Evolutionary conservation across 148 eudicot species (phyloP), one percentile per base, ranked within the genome.

Genomic region (Silene uniflora): DNA sequence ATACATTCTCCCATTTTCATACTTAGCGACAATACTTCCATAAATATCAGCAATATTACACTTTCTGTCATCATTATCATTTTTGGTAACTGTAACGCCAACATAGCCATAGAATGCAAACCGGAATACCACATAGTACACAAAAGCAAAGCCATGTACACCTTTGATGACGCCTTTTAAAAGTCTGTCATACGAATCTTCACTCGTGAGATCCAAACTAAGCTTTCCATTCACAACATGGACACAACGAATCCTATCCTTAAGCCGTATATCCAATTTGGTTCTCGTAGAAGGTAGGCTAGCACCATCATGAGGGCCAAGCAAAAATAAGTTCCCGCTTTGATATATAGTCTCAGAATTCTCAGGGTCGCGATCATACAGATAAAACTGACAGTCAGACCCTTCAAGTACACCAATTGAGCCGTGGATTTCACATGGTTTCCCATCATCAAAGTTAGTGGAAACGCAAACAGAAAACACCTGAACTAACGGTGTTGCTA

Each of bases 171-270:
- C 46, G 12, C 42, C 22, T 25, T 23, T 74, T 13, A 46, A 7
- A 10, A 74, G 77, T 44, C 18, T 74, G 61, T 74, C 77, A 74
- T 22, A 74, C 14, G 61, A 74, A 74, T 63, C 69, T 16, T 62
- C 61, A 46, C 16, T 2, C 56, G 6, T 7, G 19, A 23, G 54
- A 62, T 73, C 61, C 60, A 62, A 74, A 24, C 13, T 1, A 21
- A 60, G 35, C 12, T 12, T 17, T 23, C 58, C 68, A 5, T 62
- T 62, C 9, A 74, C 65, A 24, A 74, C 21, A 56, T 61, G 59
- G 29, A 23, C 66, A 25, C 56, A 59, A 3, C 61, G 69, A 74
- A 47, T 74, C 69, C 21, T 74, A 44, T 62, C 77, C 35, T 23
- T 63, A 18, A 62, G 59, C 24, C 58, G 3, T 3, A 74, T 0